Evolutionary conservation across 192 early-diverging fungal species (phyloP), one percentile per base, ranked within the genome.

Genomic region (Gonapodya prolifera): DNA sequence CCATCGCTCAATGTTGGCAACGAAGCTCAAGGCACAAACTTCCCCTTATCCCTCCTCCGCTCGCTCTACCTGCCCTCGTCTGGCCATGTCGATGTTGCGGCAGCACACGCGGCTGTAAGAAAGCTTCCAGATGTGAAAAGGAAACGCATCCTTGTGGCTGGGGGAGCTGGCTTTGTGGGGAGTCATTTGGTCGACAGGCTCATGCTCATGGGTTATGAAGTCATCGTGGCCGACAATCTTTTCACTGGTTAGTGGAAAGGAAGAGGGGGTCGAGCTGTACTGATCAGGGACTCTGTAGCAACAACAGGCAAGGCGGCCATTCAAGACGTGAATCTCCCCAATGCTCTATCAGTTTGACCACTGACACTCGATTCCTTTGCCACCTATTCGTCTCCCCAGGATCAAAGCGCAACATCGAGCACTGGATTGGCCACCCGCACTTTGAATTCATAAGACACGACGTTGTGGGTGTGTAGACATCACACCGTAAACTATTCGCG

Each of bases 161-260:
- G 93, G 2, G 93, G 93, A 16, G 91, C 93, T 23, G 93, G 93
- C 23, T 94, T 94, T 84, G 92, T 94, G 0, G 93, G 93, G 2
- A 91, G 89, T 2, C 92, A 94, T 80, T 83, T 94, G 2, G 91
- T 93, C 0, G 92, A 94, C 76, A 81, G 91, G 28, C 78, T 94
- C 32, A 91, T 94, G 92, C 74, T 90, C 32, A 91, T 93, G 89
- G 93, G 93, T 0, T 89, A 94, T 77, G 87, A 89, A 75, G 92
- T 94, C 17, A 91, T 90, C 81, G 89, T 89, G 2, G 76, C 92
- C 30, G 93, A 94, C 75, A 94, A 94, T 82, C 93, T 93, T 75
- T 93, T 92, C 78, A 94, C 92, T 1, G 93, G 93, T 69, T 8
- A n/a, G 45, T n/a, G n/a, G n/a, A n/a, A n/a, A n/a, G n/a, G n/a